Base-by-base conservation (phyloP, 306 rosid species). In the Styphnolobium japonicum region DNA sequence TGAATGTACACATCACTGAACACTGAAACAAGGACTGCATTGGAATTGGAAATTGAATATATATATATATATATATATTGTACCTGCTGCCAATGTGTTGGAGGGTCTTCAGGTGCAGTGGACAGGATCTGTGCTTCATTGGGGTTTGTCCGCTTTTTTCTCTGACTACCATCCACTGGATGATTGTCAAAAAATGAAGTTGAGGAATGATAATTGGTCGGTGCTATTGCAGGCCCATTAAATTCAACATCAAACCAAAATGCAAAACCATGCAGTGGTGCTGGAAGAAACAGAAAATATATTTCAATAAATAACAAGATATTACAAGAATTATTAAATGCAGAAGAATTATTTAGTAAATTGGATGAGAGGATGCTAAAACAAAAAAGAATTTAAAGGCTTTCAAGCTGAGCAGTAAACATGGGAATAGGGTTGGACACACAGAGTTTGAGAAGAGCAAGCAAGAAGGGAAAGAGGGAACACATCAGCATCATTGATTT, bases 61-160 rank as follows among this genome's bases (percentile, higher is more conserved):
- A 57, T 27, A 27, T 1, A n/a, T 8, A n/a, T 15, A 69, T 63
- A 16, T 8, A 57, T 14, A 9, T 19, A 70, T 36, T 18, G 69
- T 72, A 92, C 97, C 97, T 92, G 95, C 67, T 92, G 90, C 97
- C 97, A 92, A 62, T 90, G 97, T 15, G 97, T 92, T 73, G 94
- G 92, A 75, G 92, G 94, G 82, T 88, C 94, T 90, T 90, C 94
- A 6, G 94, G 97, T 22, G 97, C 92, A 45, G 97, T 90, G 68
- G 94, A 92, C 67, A 92, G 85, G 34, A 87, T 85, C 34, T 86
- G 73, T 16, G 90, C 86, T 25, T 85, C 88, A 73, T 62, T 82
- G 14, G 88, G 94, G 62, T 84, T 88, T 67, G 86, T 53, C 67
- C 90, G 83, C 75, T 84, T 88, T 86, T 81, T 85, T 75, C 87